phyloP scores from a whole-genome alignment of 2,329 filamentous ascomycete species.

The Fonsecaea multimorphosa region DNA sequence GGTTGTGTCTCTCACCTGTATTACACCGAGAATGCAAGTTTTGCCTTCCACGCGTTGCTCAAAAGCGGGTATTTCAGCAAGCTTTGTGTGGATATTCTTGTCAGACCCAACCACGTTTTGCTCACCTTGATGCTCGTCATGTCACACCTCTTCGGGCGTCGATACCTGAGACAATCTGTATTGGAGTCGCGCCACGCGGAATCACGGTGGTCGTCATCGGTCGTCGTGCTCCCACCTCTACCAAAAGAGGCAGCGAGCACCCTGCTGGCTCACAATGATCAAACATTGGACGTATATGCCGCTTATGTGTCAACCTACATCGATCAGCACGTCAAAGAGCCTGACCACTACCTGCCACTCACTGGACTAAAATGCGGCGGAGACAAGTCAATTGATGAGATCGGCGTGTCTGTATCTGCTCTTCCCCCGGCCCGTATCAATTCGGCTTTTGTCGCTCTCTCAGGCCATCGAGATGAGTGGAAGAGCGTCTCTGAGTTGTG shows the following conservation, averaged over 20 bases:
- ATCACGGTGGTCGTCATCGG: background rate
- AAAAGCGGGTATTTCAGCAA: background rate
- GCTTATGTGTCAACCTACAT: constrained; percentile 3
- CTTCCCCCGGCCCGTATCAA: background rate
- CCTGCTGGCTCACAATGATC: background rate
- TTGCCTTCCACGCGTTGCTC: constrained; percentile 4
- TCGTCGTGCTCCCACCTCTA: background rate
- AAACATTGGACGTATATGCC: background rate
- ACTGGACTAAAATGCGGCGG: constrained; percentile 1
- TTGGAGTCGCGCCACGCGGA: background rate
- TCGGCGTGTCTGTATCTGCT: background rate
- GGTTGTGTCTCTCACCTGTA: background rate
- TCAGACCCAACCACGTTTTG: background rate
- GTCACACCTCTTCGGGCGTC: constrained; percentile 1
- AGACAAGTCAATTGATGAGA: background rate
- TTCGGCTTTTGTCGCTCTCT: background rate
- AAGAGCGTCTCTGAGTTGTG: background rate
- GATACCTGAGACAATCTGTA: background rate
- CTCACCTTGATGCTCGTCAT: background rate
- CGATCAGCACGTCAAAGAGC: background rate
- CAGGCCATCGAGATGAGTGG: constrained; percentile 1
- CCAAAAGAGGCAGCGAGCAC: background rate
- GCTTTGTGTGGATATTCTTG: background rate
- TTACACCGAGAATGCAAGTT: background rate
- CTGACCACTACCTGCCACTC: background rate